These are phyloP conservation scores for Rhodotorula sp. DNA, from an alignment of 1,284 basidiomycete species.

Conservation along the genomic window DNA sequence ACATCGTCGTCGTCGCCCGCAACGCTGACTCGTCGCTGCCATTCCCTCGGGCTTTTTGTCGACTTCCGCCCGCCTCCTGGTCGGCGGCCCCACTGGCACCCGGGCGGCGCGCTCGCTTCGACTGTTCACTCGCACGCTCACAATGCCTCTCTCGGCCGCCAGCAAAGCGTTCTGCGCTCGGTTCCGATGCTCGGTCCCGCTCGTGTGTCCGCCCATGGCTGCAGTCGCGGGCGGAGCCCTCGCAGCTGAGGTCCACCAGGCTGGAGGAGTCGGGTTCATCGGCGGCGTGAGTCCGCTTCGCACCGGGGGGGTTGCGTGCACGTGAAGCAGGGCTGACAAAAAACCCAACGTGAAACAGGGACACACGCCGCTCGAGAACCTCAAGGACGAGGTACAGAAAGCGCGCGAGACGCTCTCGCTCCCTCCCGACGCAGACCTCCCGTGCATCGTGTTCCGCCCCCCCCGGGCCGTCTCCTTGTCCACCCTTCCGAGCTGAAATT, in stretches of 20 bases:
- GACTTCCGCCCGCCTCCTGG: not conserved
- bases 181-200: slow-evolving; percentile 2
- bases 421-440: not conserved
- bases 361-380: not conserved
- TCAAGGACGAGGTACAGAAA: slow-evolving; percentile 14
- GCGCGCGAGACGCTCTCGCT: slow-evolving; percentile 17
- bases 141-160: not conserved
- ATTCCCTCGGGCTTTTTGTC: not conserved
- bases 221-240: slow-evolving; percentile 19
- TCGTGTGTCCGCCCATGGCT: slow-evolving; percentile 29
- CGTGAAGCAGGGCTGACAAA: not conserved
- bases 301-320: not conserved
- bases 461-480: too few species aligned
- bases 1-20: not conserved
- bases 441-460: slow-evolving; percentile 10
- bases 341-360: not conserved
- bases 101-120: not conserved
- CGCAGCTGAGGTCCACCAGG: slow-evolving; percentile 20
- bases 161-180: not conserved
- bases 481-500: too few species aligned
- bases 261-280: slow-evolving; percentile 25
- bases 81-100: not conserved
- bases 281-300: slow-evolving; percentile 15
- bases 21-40: too few species aligned
- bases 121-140: not conserved